Conservation (phyloP, 129 eudicot species). For the Ambrosia artemisiifolia region DNA sequence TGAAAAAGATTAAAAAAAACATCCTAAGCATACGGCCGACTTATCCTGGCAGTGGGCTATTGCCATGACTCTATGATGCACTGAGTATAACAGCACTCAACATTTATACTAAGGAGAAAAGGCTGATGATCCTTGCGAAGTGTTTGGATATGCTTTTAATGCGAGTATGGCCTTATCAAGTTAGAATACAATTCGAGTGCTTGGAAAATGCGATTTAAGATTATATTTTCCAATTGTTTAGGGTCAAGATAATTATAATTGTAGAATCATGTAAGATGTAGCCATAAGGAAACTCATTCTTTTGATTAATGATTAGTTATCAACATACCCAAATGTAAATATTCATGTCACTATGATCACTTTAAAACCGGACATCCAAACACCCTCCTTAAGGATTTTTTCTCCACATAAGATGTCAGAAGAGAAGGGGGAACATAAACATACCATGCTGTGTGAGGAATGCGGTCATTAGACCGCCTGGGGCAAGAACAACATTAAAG, state of each 20-base stretch:
- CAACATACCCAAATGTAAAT: too few species aligned
- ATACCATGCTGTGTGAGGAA: slow-evolving; percentile 94
- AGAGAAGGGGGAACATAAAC: not conserved
- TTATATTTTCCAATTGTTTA: not conserved
- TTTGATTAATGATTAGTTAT: not conserved
- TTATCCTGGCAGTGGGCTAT: not conserved
- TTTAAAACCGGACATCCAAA: not conserved
- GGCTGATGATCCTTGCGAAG: not conserved
- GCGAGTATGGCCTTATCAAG: not conserved
- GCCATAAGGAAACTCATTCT: not conserved
- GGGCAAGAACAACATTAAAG: slow-evolving; percentile 86
- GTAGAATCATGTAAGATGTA: not conserved
- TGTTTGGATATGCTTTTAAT: not conserved
- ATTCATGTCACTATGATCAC: not conserved
- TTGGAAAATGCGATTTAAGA: not conserved
- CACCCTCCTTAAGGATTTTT: not conserved
- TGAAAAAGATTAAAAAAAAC: slow-evolving; percentile 32
- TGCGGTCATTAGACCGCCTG: slow-evolving; percentile 98
- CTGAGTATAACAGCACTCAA: not conserved
- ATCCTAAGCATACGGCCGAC: not conserved
- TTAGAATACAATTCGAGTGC: not conserved
- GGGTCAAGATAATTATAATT: not conserved
- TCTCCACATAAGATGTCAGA: not conserved
- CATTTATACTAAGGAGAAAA: not conserved
- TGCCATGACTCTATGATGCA: not conserved